Conservation (phyloP, 2,329 filamentous ascomycete genomes). For the Epichloe coenophiala region DNA sequence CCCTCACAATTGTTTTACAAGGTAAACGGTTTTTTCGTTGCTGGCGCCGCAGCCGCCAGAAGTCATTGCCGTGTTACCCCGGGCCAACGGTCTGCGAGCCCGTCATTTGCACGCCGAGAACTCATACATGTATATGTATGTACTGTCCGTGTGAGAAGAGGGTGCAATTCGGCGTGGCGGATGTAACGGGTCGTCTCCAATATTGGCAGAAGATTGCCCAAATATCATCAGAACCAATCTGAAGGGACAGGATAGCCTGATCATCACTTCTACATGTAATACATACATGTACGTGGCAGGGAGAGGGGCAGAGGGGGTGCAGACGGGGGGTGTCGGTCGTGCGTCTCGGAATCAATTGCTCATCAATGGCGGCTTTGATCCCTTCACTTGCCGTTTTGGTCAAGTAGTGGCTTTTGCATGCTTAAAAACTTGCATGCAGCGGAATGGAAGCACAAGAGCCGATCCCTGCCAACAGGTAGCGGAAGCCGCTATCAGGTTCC, state of each 20-base stretch:
- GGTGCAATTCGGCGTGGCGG: neutral
- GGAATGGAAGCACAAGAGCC: neutral
- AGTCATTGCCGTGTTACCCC: too few relatives aligned
- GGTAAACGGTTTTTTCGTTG: neutral
- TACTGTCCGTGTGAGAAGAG: neutral
- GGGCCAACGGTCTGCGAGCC: neutral
- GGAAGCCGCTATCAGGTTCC: too few relatives aligned
- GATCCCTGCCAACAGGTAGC: neutral
- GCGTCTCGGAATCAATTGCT: too few relatives aligned
- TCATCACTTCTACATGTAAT: too few relatives aligned
- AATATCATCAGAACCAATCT: too few relatives aligned
- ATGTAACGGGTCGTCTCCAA: neutral
- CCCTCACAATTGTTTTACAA: neutral
- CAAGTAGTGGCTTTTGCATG: neutral
- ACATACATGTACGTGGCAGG: too few relatives aligned
- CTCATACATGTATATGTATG: neutral
- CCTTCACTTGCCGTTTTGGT: neutral
- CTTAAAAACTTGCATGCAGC: neutral
- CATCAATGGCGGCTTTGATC: neutral
- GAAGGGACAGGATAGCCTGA: too few relatives aligned
- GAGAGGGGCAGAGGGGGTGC: too few relatives aligned
- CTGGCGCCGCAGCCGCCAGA: neutral
- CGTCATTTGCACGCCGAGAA: neutral
- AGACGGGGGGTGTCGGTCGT: too few relatives aligned
- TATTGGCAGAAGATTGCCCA: neutral